These are phyloP conservation scores for Gentiana straminea DNA, from an alignment of 257 asterid genomes.

Conservation along the genomic window DNA sequence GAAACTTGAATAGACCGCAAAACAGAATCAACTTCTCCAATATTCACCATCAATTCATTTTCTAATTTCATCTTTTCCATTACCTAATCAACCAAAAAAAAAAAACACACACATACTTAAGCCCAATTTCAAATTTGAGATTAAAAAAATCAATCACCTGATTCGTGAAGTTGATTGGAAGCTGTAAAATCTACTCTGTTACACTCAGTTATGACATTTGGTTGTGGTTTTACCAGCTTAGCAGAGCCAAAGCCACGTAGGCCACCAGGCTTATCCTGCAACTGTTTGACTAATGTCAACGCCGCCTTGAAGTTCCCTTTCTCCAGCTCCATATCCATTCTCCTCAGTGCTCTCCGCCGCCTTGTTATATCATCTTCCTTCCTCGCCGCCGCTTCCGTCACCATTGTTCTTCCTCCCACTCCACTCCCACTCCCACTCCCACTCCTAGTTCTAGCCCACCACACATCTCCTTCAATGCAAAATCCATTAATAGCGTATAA, in stretches of 20 bases:
- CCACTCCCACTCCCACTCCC: background rate
- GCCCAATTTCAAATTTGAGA: background rate
- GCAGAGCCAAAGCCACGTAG: slow-evolving; percentile 52
- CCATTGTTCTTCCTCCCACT: slow-evolving; percentile 5
- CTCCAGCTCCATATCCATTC: slow-evolving; percentile 47
- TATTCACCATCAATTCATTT: slow-evolving; percentile 12
- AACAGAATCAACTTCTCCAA: slow-evolving; percentile 33
- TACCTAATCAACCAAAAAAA: slow-evolving; percentile 19
- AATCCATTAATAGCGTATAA: slow-evolving; percentile 8
- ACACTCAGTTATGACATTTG: no score
- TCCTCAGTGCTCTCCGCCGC: slow-evolving; percentile 41
- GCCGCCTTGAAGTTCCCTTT: slow-evolving; percentile 58
- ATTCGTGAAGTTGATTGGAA: no score
- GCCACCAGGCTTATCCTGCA: slow-evolving; percentile 43
- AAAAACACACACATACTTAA: no score
- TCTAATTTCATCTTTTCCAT: slow-evolving; percentile 12
- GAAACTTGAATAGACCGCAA: slow-evolving; percentile 32
- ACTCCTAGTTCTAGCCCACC: slow-evolving; percentile 9
- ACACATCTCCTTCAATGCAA: slow-evolving; percentile 4
- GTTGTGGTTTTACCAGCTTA: slow-evolving; percentile 24
- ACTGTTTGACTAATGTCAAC: slow-evolving; percentile 42
- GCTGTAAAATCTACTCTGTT: no score
- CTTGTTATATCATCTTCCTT: slow-evolving; percentile 12
- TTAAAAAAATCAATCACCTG: no score
- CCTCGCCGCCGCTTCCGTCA: slow-evolving; percentile 1